phyloP scores from a whole-genome alignment of 2,329 filamentous ascomycete genomes.

The Pseudodiploospora longispora region DNA sequence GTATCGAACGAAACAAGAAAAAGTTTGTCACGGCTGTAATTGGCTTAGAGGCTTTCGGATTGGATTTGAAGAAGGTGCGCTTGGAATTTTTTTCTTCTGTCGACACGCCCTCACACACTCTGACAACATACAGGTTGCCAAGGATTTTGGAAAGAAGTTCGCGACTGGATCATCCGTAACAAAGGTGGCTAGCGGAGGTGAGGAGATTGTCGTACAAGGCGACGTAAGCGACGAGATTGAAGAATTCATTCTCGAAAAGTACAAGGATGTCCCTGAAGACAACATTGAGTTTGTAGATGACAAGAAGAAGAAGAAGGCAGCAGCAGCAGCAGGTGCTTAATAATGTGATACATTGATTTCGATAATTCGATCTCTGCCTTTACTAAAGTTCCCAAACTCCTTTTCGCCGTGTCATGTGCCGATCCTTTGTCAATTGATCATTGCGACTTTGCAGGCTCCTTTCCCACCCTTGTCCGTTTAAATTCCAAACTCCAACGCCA shows the following conservation, averaged over 20 bases:
- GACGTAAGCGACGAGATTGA: conserved; percentile 92
- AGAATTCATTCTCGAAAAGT: conserved; percentile 83
- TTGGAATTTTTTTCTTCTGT: neutral
- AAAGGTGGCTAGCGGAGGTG: conserved; percentile 74
- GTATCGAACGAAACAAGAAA: conserved; percentile 95
- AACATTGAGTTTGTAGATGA: conserved; percentile 94
- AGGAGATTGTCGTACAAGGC: conserved; percentile 97
- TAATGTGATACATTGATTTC: too few species aligned
- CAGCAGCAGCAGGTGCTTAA: neutral
- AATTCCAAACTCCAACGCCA: too few species aligned
- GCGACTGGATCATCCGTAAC: conserved; percentile 90
- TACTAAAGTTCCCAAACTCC: too few species aligned
- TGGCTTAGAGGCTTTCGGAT: conserved; percentile 80
- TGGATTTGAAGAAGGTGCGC: conserved; percentile 79
- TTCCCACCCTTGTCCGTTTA: too few species aligned
- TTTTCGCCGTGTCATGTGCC: too few species aligned
- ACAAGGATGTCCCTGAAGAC: conserved; percentile 84
- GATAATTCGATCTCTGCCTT: too few species aligned
- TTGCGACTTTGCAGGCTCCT: too few species aligned
- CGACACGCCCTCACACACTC: neutral
- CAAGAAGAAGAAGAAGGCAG: conserved; percentile 70
- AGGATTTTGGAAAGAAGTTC: conserved; percentile 98
- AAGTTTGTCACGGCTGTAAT: conserved; percentile 93
- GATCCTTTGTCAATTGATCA: too few species aligned
- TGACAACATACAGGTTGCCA: conserved; percentile 51